These are phyloP conservation scores for Aspergillus awamori DNA, from an alignment of 2,329 filamentous ascomycete species.

Conservation along the genomic window DNA sequence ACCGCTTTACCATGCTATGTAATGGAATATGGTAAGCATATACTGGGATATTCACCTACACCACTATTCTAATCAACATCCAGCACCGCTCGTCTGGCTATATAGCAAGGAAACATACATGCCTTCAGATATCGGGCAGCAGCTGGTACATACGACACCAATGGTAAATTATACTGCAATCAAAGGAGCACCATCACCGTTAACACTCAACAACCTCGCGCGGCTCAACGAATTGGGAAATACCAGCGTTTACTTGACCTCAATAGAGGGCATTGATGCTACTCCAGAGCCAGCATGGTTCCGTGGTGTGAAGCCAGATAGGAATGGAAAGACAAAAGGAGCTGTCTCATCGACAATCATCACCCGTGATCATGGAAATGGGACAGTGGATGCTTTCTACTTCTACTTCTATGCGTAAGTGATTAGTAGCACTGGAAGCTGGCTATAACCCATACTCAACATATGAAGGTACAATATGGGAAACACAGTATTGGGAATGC, in stretches of 20 bases:
- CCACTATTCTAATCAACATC: slow-evolving; percentile 6
- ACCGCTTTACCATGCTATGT: slow-evolving; percentile 47
- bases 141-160: slow-evolving; percentile 52
- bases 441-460: neutral
- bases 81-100: slow-evolving; percentile 57
- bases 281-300: slow-evolving; percentile 50
- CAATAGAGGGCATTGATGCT: slow-evolving; percentile 51
- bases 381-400: slow-evolving; percentile 62
- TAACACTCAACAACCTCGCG: slow-evolving; percentile 54
- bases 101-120: slow-evolving; percentile 53
- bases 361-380: slow-evolving; percentile 58
- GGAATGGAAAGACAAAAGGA: slow-evolving; percentile 53
- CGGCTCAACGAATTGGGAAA: slow-evolving; percentile 51
- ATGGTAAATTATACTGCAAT: slow-evolving; percentile 48
- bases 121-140: slow-evolving; percentile 53
- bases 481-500: slow-evolving; percentile 52
- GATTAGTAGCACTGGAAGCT: neutral
- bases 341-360: slow-evolving; percentile 59
- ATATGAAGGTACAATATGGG: slow-evolving; percentile 54
- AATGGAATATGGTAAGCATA: slow-evolving; percentile 48
- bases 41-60: neutral
- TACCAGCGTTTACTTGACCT: slow-evolving; percentile 53
- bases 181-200: slow-evolving; percentile 39
- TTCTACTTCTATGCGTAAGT: slow-evolving; percentile 63
- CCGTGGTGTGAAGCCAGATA: slow-evolving; percentile 57